A percentile compares a stretch with the other conserved stretches of the same genome.
These are phyloP conservation scores for Yarrowia deformans DNA, from an alignment of 805 yeast genomes.

Conservation along the genomic window DNA sequence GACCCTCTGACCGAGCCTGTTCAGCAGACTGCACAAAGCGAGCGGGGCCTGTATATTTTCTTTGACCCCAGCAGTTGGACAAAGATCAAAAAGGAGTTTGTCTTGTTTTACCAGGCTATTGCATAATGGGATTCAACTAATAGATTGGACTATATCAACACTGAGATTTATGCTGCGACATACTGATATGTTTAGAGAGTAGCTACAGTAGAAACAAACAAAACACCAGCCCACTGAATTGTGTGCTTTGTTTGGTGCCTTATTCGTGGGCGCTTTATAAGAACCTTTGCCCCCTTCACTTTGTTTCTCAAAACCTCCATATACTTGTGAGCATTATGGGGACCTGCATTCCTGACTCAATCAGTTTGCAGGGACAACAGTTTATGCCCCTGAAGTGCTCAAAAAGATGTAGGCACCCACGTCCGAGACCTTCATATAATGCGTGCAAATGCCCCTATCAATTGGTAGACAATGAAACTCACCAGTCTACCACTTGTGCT, in stretches of 20 bases:
- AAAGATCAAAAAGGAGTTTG: constrained; percentile 78
- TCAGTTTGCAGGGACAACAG: neutral
- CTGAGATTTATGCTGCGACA: neutral
- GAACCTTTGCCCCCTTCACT: neutral
- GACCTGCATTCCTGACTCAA: neutral
- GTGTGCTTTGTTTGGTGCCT: no score
- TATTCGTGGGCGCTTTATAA: neutral
- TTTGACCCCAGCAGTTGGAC: constrained; percentile 98
- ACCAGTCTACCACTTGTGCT: constrained; percentile 11
- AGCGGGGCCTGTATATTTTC: constrained; percentile 90
- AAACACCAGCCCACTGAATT: no score
- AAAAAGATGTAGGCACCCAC: neutral
- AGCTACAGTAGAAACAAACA: neutral
- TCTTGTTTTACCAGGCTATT: constrained; percentile 66
- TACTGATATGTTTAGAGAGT: neutral
- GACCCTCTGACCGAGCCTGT: constrained; percentile 90
- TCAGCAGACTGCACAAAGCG: constrained; percentile 80
- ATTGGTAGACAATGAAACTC: constrained; percentile 23
- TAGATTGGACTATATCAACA: constrained; percentile 17
- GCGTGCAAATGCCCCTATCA: neutral
- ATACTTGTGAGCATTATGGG: constrained; percentile 9
- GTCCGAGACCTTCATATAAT: constrained; percentile 4
- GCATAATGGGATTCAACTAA: constrained; percentile 51
- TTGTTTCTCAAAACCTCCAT: neutral
- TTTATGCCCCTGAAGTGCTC: constrained; percentile 1